Conservation (phyloP, 768 basidiomycete genomes). For the Rhodotorula paludigena region DNA sequence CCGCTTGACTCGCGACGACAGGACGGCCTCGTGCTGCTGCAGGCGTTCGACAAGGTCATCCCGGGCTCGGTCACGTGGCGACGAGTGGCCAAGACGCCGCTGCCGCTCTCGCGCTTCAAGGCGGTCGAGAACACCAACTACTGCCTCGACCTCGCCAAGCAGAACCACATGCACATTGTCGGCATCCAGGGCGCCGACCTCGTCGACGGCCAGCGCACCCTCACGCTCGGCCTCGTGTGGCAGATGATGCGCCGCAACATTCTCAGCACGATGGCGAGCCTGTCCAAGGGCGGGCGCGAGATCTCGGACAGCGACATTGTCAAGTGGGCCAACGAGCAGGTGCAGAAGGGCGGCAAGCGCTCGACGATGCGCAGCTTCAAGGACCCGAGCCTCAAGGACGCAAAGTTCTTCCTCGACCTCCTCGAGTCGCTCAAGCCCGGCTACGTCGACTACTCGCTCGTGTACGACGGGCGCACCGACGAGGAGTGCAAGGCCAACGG, state of each 20-base stretch:
- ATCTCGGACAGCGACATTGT: slow-evolving; percentile 90
- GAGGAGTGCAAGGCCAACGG: slow-evolving; percentile 91
- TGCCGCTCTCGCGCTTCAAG: slow-evolving; percentile 88
- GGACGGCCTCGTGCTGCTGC: slow-evolving; percentile 80
- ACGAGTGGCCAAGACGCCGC: slow-evolving; percentile 71
- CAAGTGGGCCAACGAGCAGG: slow-evolving; percentile 90
- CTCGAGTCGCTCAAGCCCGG: slow-evolving; percentile 87
- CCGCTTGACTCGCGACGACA: slow-evolving; percentile 22
- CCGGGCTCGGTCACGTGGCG: slow-evolving; percentile 93
- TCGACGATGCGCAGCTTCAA: slow-evolving; percentile 84
- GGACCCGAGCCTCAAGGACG: slow-evolving; percentile 81
- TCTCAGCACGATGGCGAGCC: slow-evolving; percentile 73
- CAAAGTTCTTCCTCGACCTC: slow-evolving; percentile 86
- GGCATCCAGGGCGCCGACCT: slow-evolving; percentile 98
- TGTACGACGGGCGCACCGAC: slow-evolving; percentile 58
- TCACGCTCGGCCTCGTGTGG: slow-evolving; percentile 95
- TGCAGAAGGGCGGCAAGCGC: slow-evolving; percentile 55
- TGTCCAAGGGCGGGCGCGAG: slow-evolving; percentile 66
- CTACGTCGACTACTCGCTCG: slow-evolving; percentile 82
- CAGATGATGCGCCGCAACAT: slow-evolving; percentile 77
- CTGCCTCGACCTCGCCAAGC: slow-evolving; percentile 81
- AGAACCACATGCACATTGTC: slow-evolving; percentile 89
- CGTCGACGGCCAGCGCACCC: slow-evolving; percentile 83
- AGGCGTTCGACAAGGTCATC: slow-evolving; percentile 92
- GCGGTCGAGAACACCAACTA: slow-evolving; percentile 98